Evolutionary conservation across 495 filamentous ascomycete species (phyloP), one percentile per base, ranked within the genome.

Genomic region (Xylaria telfairii): DNA sequence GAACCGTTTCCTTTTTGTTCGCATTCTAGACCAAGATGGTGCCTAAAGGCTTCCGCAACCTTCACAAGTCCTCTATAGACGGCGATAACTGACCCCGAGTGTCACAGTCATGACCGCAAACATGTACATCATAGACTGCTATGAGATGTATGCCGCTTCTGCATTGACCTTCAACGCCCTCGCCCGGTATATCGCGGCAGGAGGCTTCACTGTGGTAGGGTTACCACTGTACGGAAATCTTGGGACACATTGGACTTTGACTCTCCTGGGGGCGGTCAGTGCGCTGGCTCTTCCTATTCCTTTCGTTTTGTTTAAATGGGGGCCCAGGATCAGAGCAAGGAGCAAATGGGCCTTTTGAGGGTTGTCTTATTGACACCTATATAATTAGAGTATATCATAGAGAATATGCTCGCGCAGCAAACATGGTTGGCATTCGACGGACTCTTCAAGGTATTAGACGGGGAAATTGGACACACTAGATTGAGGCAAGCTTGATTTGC

Each of bases 81-180:
- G 34, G 34, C 34, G 34, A 37, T 37, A 37, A 37, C 34, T 37
- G 8, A 37, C 34, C 8, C 34, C 34, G n/a, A n/a, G 34, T 37
- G 34, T 37, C 8, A 8, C 34, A 37, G 39, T 92, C 69, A 67
- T 90, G 62, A 84, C 86, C 0, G 81, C 88, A 9, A 76, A 91
- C 10, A 91, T 90, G 67, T 92, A 92, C 59, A 81, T 92, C 42
- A 88, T 90, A 12, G 91, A 92, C 74, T 87, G 88, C 12, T 92
- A 92, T 74, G 85, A 85, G 67, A 84, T 88, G 51, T 91, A 88
- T 75, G 87, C 91, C 6, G 90, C 90, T 0, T 84, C 80, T 57
- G 91, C 90, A 0, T 76, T 91, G 70, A 89, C 90, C 71, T 86
- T n/a, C 80, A 77, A 78, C 76, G 89, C 70, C 51, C 21, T 77